Evolutionary conservation across 495 filamentous ascomycete species (phyloP).

Genomic region (Xylaria scruposa): DNA sequence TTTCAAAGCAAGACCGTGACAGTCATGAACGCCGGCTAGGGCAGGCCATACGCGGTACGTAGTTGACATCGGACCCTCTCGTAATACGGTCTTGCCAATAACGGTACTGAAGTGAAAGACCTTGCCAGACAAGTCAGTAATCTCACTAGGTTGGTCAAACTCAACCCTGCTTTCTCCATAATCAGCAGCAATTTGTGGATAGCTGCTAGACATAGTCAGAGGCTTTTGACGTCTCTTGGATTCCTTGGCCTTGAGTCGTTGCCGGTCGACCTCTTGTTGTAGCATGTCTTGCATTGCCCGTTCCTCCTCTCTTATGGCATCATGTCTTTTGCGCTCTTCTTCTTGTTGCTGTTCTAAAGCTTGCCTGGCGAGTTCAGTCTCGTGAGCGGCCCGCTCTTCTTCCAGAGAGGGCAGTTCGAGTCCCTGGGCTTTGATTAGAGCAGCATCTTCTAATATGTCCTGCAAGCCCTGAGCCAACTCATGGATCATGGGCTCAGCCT

Average conservation of each 20-base stretch:
- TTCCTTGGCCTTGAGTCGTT: slow-evolving; percentile 64
- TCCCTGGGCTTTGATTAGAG: slow-evolving; percentile 71
- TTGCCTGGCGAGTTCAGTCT: slow-evolving; percentile 56
- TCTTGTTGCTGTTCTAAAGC: slow-evolving; percentile 57
- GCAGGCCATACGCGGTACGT: slow-evolving; percentile 74
- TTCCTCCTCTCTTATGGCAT: slow-evolving; percentile 76
- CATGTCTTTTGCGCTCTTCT: slow-evolving; percentile 55
- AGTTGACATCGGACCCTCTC: slow-evolving; percentile 61
- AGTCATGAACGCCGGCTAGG: slow-evolving; percentile 55
- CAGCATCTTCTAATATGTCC: slow-evolving; percentile 88
- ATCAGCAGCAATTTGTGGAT: slow-evolving; percentile 27
- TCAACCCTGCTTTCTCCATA: slow-evolving; percentile 49
- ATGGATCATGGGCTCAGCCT: slow-evolving; percentile 88
- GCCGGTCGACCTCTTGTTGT: slow-evolving; percentile 74
- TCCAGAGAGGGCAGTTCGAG: slow-evolving; percentile 83
- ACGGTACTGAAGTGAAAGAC: slow-evolving; percentile 67
- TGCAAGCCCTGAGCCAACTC: slow-evolving; percentile 82
- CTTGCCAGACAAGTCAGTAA: slow-evolving; percentile 64
- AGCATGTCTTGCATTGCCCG: slow-evolving; percentile 75
- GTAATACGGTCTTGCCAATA: slow-evolving; percentile 64
- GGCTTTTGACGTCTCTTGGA: slow-evolving; percentile 52
- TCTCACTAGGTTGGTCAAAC: slow-evolving; percentile 73
- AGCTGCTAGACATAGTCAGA: slow-evolving; percentile 31
- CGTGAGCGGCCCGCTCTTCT: slow-evolving; percentile 79
- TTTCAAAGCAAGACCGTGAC: slow-evolving; percentile 74